Evolutionary conservation across 2,329 filamentous ascomycete species (phyloP), one percentile per base, ranked within the genome.

Genomic region (Venturia asperata): DNA sequence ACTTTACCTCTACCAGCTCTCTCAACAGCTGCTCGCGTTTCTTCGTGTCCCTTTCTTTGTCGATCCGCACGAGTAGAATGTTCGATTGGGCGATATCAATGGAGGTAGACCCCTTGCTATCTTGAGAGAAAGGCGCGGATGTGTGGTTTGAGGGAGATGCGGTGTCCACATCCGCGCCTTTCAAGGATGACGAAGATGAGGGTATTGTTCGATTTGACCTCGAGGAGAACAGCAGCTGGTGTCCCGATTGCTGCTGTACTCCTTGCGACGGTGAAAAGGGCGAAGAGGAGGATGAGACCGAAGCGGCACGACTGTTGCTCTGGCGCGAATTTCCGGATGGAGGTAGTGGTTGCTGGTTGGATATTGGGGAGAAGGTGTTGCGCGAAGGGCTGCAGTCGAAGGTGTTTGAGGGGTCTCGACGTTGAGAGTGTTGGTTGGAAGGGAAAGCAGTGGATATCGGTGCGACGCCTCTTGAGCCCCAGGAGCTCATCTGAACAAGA

Each of bases 71-170:
- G 70, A 99, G 84, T 66, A 99, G 85, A 69, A 99, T 87, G 79
- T 94, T 96, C 70, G 97, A 87, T 81, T 99, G 94, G 69, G 94
- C 92, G 73, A 96, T 88, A 72, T 94, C 92, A 76, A 99, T 94
- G 79, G 95, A 97, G 67, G 89, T 89, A 71, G 97, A 49, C 72
- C 72, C 74, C 24, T 37, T 37, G 55, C 21, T n/a, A 43, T 37
- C 61, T 24, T 72, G 76, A 24, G 77, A 75, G 15, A 79, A 76
- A 60, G 78, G 72, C 55, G 74, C 76, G 68, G 76, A 73, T 64
- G 73, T 71, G 77, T 71, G 78, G 64, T 81, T 79, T 70, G 80
- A 81, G 45, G 82, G 83, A 67, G 83, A 84, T 76, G 75, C 72
- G 70, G 79, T 77, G 71, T 79, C 52, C 52, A 37, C 52, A 58